These are phyloP conservation scores for Kokia cookei DNA, from an alignment of 441 rosid genomes.

Conservation along the genomic window DNA sequence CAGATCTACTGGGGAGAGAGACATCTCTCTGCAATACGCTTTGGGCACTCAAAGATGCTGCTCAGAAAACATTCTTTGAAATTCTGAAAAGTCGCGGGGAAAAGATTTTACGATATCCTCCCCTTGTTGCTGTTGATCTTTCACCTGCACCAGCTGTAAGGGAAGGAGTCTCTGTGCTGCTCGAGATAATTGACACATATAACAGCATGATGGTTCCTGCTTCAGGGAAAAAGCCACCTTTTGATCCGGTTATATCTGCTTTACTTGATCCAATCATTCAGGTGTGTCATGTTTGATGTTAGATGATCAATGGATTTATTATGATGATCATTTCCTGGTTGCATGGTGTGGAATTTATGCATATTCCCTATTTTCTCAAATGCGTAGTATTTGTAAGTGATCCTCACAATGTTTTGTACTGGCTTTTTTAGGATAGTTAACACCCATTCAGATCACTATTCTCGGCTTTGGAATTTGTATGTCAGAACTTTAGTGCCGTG, in stretches of 20 bases:
- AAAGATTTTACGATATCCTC: slow-evolving; percentile 90
- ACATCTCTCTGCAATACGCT: slow-evolving; percentile 83
- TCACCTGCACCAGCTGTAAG: slow-evolving; percentile 92
- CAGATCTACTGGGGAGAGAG: slow-evolving; percentile 84
- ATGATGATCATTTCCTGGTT: not conserved
- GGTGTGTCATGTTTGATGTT: slow-evolving; percentile 35
- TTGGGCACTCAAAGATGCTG: slow-evolving; percentile 84
- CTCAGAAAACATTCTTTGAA: slow-evolving; percentile 87
- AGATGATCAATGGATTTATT: not conserved
- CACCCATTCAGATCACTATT: not conserved
- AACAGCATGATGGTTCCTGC: slow-evolving; percentile 83
- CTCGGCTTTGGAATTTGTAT: not conserved
- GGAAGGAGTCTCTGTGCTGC: slow-evolving; percentile 86
- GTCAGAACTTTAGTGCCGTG: not conserved
- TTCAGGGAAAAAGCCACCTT: slow-evolving; percentile 54
- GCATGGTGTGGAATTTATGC: not conserved
- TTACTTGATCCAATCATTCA: slow-evolving; percentile 90
- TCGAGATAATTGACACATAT: slow-evolving; percentile 81
- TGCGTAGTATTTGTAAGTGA: not conserved
- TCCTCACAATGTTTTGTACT: not conserved
- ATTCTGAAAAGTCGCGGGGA: slow-evolving; percentile 87
- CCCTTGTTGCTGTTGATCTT: slow-evolving; percentile 86
- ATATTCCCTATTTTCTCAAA: not conserved
- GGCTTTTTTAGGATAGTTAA: not conserved
- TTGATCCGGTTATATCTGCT: slow-evolving; percentile 81